Percentiles rank a stretch among this genome's conserved stretches.
phyloP scores from a whole-genome alignment of 441 rosid species.

The Adansonia madagascariensis region DNA sequence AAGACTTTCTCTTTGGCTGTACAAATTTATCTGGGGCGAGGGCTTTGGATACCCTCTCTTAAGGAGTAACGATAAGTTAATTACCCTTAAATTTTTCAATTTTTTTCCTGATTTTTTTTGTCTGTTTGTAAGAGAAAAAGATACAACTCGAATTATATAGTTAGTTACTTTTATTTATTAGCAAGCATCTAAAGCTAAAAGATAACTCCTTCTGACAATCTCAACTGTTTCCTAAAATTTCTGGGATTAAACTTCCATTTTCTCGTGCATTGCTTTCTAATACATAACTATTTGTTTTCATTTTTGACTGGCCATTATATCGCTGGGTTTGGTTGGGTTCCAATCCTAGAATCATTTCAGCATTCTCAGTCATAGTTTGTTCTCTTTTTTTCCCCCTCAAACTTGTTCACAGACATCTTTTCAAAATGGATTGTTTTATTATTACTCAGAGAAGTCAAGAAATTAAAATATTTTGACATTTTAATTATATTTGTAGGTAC shows the following conservation, averaged over 20 bases:
- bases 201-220: neutral
- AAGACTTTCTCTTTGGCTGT: neutral
- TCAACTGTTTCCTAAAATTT: neutral
- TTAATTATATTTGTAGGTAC: constrained; percentile 44
- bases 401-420: neutral
- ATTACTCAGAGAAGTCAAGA: constrained; percentile 5
- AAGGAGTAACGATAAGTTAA: neutral
- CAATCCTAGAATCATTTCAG: neutral
- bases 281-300: neutral
- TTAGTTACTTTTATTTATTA: too few species aligned
- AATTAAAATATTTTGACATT: constrained; percentile 32
- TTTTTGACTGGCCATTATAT: neutral
- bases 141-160: too few species aligned
- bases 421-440: constrained; percentile 10
- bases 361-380: neutral
- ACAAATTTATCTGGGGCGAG: neutral
- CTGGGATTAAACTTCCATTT: neutral
- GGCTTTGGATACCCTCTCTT: neutral
- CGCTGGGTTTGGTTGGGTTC: neutral
- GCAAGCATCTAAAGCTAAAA: neutral
- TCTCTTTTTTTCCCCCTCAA: constrained; percentile 7
- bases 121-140: too few species aligned
- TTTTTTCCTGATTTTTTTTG: too few species aligned
- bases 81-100: neutral
- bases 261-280: neutral